Base-by-base conservation (phyloP, 768 basidiomycete species). In the Phlegmacium glaucopus region DNA sequence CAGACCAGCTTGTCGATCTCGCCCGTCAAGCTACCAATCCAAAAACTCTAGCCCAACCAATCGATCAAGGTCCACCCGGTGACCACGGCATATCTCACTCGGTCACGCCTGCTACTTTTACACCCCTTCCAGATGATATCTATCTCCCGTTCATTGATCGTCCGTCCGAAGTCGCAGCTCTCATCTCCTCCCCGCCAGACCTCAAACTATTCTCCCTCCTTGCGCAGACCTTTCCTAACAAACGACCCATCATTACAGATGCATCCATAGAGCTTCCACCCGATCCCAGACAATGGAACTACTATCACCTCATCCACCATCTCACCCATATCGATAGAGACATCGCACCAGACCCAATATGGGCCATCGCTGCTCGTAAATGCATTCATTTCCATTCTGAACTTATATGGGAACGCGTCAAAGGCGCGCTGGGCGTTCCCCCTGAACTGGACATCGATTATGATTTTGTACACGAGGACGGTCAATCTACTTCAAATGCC, bases 391-490 rank as follows among this genome's bases (percentile, higher is more conserved):
- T 78, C 18, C 85, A 84, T 53, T 87, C 83, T 11, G 92, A 94
- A 58, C 79, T 92, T 34, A 84, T 94, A 46, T 96, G 93, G 93
- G 91, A 94, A 63, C 79, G 91, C 47, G 71, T 94, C 58, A 94
- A 93, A 58, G 86, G 82, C 26, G 91, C 89, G 0, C 71, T 96
- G 1, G 93, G 93, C 4, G 85, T 93, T 4, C 92, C 93, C 9
- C 85, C 85, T 0, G 91, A 94, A 57, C 72, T 94, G 16, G 85
- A 90, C 54, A 66, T 82, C 27, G 83, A 87, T 38, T 76, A 74
- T 22, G 66, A 70, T 27, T 64, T 68, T 34, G 38, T 60, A 22
- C 22, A 22, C 25, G 55, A 60, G 16, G 59, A 60, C 27, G 56
- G 61, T 37, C 45, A 59, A 22, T 26, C 32, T 30, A 57, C 71